A percentile compares a stretch with the other conserved stretches of the same genome.
Conservation (phyloP, 148 eudicot genomes). For the Fallopia convolvulus region DNA sequence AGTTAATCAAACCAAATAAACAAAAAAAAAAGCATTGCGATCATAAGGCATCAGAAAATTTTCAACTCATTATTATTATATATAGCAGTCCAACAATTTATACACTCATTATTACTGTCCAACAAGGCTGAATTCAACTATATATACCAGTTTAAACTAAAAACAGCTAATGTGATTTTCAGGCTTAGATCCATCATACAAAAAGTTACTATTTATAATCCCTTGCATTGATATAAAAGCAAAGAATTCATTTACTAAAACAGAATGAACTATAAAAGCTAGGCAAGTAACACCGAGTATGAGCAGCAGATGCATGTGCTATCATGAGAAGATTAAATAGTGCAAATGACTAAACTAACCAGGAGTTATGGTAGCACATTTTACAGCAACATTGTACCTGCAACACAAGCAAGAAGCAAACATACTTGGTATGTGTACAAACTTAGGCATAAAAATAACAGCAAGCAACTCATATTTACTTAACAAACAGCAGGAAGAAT, state of each 20-base stretch:
- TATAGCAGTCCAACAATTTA: background rate
- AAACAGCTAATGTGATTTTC: background rate
- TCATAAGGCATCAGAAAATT: background rate
- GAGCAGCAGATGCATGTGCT: background rate
- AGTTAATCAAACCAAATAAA: background rate
- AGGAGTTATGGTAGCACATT: conserved; percentile 78
- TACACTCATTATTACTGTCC: background rate
- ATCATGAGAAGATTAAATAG: background rate
- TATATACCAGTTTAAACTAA: background rate
- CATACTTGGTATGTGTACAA: background rate
- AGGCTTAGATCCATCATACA: background rate
- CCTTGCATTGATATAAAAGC: background rate
- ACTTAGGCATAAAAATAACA: background rate
- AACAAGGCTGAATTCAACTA: background rate
- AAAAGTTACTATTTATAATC: background rate
- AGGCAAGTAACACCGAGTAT: background rate
- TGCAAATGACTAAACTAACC: conserved; percentile 30
- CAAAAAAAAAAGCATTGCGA: background rate
- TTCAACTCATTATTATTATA: background rate
- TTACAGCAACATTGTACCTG: conserved; percentile 79
- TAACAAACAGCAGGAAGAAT: background rate
- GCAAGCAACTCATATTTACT: background rate
- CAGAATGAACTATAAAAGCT: conserved; percentile 2
- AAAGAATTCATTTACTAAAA: background rate
- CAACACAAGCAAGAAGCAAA: background rate